Base-by-base conservation (phyloP, 2,329 filamentous ascomycete genomes). In the Phialophora chinensis region DNA sequence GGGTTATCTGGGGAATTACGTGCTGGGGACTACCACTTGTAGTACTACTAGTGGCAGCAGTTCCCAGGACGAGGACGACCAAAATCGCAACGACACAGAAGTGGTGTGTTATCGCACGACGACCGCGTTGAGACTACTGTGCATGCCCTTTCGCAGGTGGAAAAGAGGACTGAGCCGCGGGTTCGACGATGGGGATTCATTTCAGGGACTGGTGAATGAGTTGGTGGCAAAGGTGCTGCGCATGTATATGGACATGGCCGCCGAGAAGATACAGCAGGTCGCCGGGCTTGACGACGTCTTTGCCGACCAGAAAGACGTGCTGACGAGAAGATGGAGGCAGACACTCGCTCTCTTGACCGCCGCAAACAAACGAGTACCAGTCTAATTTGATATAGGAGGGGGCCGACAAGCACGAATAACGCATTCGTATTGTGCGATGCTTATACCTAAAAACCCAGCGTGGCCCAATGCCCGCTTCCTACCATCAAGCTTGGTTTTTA, bases 41-140 rank as follows among this genome's bases (percentile, higher is more conserved):
- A 8, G 2, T 44, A 44, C 17, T 7, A 7, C 14, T 3, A 8
- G 17, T n/a, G 14, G 14, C 12, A 11, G 35, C 11, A 10, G 20
- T 23, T 4, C 35, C 47, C 27, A 38, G 23, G 59, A 35, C 25
- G 53, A 20, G 1, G 29, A 33, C 3, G 25, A 27, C 23, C 27
- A 54, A 17, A 17, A 29, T 27, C 25, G 23, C 12, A 53, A 29
- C 38, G 52, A 50, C 20, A 44, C 38, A n/a, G 38, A 63, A 20
- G 42, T 49, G 11, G 59, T 62, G 14, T 68, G 66, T 47, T 68
- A 66, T 31, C 52, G 66, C 27, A 68, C 66, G 14, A 42, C 49
- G 17, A 47, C 63, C 8, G 66, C 66, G 25, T 17, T 68, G 50
- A 53, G 66, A 33, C 38, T 68, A 49, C 58, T 67, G 20, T 67